Evolutionary conservation across 306 rosid species (phyloP), one percentile per base, ranked within the genome.

Genomic region (Oxytropis ochrocephala): DNA sequence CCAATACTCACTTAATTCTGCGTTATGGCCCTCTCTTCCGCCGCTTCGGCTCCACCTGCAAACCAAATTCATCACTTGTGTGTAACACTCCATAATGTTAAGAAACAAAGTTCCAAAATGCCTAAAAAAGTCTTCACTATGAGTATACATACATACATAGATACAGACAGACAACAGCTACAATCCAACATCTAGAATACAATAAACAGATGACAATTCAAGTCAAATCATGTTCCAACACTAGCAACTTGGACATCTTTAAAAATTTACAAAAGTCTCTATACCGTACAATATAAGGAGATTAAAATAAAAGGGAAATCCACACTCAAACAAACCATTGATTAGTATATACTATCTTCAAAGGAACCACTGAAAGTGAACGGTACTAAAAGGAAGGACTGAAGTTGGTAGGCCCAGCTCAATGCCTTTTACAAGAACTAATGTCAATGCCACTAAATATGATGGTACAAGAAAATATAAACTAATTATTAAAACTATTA

Each of bases 11-110:
- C 18, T 5, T 8, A 68, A 54, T 60, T 64, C 27, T 1, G 13
- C 33, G 24, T 43, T 7, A 30, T n/a, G 74, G 60, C 84, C 82
- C 83, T 78, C 86, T 81, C 85, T 82, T 92, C 52, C 86, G 78
- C 38, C 97, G 86, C 88, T 92, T 89, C 5, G 88, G 80, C 74
- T 85, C 88, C 59, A 82, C 87, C 96, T 92, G 76, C 78, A 64
- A 75, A 24, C 29, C 78, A 64, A 75, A 66, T 67, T 68, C 57
- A 39, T 7, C 35, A 30, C 10, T 64, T n/a, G n/a, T n/a, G n/a
- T n/a, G n/a, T n/a, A n/a, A n/a, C n/a, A n/a, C n/a, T n/a, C n/a
- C n/a, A n/a, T n/a, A n/a, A n/a, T n/a, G n/a, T 12, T 30, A 43
- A 12, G 3, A 13, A 29, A 64, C 30, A 36, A 8, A 17, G 17